phyloP scores from a whole-genome alignment of 768 basidiomycete species.

The Lactifluus volemus region DNA sequence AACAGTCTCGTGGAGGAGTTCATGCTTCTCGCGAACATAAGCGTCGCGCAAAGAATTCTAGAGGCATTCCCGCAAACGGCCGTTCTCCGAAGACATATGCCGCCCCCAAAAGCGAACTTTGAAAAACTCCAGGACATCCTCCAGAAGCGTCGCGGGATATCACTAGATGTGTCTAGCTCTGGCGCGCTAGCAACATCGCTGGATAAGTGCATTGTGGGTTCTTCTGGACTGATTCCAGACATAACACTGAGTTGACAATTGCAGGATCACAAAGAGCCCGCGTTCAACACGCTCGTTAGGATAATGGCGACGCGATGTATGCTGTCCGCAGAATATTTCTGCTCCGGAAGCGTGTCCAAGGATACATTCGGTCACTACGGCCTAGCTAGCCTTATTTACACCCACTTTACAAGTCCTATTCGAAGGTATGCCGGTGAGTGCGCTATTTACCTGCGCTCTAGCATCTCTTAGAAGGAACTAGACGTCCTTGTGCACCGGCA shows the following conservation, averaged over 20 bases:
- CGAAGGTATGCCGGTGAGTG: conserved; percentile 82
- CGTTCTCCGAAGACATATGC: conserved; percentile 83
- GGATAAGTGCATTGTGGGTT: conserved; percentile 75
- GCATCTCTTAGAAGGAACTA: conserved; percentile 22
- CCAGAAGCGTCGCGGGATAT: conserved; percentile 72
- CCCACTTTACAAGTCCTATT: conserved; percentile 97
- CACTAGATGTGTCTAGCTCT: conserved; percentile 84
- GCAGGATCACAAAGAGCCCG: conserved; percentile 74
- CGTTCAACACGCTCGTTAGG: conserved; percentile 95
- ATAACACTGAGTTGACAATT: neutral
- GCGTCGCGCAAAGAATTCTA: conserved; percentile 85
- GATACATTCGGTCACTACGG: conserved; percentile 97
- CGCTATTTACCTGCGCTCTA: neutral
- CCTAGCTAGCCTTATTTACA: conserved; percentile 94
- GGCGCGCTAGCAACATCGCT: conserved; percentile 82
- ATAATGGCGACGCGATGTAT: conserved; percentile 99
- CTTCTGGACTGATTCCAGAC: conserved; percentile 1
- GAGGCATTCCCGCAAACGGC: conserved; percentile 95
- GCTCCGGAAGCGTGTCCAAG: conserved; percentile 84
- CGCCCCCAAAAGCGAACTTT: conserved; percentile 89
- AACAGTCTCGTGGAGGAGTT: conserved; percentile 98
- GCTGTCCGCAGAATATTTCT: conserved; percentile 97
- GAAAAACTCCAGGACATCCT: conserved; percentile 93
- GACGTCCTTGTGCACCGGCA: conserved; percentile 95
- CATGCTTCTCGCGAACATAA: conserved; percentile 96